Percentiles rank a stretch among this genome's conserved stretches.
Conservation (phyloP, 352 stramenopile genomes). For the Pythium volutum region DNA sequence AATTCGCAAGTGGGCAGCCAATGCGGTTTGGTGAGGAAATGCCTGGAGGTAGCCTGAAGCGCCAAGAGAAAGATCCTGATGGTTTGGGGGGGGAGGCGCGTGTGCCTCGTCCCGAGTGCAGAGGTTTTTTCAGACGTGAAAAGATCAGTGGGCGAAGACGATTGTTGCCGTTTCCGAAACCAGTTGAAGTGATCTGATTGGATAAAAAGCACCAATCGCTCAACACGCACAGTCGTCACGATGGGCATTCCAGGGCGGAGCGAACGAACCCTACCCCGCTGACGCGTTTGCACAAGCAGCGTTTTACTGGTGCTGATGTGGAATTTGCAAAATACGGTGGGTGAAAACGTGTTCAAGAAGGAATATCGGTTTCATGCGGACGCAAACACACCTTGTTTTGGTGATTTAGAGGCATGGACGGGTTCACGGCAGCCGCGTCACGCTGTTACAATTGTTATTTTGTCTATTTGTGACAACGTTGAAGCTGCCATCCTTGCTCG, state of each 20-base stretch:
- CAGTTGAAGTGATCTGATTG: slow-evolving; percentile 18
- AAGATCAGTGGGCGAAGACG: slow-evolving; percentile 26
- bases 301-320: background rate
- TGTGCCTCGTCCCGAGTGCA: slow-evolving; percentile 12
- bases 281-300: slow-evolving; percentile 27
- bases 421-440: slow-evolving; percentile 22
- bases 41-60: background rate
- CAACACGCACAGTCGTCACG: slow-evolving; percentile 59
- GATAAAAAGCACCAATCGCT: slow-evolving; percentile 24
- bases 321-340: background rate
- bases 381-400: slow-evolving; percentile 2
- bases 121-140: slow-evolving; percentile 32
- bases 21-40: background rate
- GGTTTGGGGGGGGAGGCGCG: too few relatives aligned
- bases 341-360: background rate
- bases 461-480: slow-evolving; percentile 20
- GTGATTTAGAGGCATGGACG: background rate
- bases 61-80: slow-evolving; percentile 1
- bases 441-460: slow-evolving; percentile 13
- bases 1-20: slow-evolving; percentile 24
- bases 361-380: background rate
- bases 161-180: slow-evolving; percentile 2
- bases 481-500: slow-evolving; percentile 8
- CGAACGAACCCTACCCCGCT: slow-evolving; percentile 21
- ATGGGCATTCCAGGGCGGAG: slow-evolving; percentile 27